phyloP scores from a whole-genome alignment of 331 rosid species.

The Telfairia occidentalis region DNA sequence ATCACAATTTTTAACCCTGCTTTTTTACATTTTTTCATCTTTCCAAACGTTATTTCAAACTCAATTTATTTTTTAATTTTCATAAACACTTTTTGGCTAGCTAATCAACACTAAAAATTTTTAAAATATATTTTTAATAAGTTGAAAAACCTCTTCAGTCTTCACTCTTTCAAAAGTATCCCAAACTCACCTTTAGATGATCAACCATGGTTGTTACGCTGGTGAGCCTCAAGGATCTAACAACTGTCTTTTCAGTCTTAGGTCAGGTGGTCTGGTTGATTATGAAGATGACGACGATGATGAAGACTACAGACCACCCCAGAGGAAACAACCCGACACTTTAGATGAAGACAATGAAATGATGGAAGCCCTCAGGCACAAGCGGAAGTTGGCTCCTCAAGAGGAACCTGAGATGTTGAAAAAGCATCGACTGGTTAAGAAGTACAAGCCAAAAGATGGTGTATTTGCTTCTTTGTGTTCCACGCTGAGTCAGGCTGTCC shows the following conservation, averaged over 20 bases:
- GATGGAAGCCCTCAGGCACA: conserved; percentile 55
- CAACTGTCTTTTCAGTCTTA: conserved; percentile 29
- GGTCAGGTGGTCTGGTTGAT: conserved; percentile 75
- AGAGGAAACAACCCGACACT: conserved; percentile 50
- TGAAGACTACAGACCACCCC: conserved; percentile 83
- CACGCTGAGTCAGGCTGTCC: conserved; percentile 62
- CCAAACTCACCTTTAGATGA: background rate
- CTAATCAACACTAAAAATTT: too few relatives aligned
- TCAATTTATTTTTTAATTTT: too few relatives aligned
- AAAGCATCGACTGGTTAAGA: conserved; percentile 56
- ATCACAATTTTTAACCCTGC: too few relatives aligned
- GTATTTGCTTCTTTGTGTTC: conserved; percentile 66
- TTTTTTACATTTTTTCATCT: too few relatives aligned
- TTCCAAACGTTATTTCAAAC: background rate
- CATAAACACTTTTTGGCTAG: background rate
- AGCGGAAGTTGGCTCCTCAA: conserved; percentile 52
- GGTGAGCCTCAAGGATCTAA: background rate
- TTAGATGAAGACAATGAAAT: conserved; percentile 62
- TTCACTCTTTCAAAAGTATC: too few relatives aligned
- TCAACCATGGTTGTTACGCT: background rate
- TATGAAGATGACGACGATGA: conserved; percentile 93
- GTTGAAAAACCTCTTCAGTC: background rate
- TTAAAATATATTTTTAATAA: too few relatives aligned
- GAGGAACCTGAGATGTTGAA: conserved; percentile 57
- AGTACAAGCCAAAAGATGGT: conserved; percentile 50